Evolutionary conservation across 192 early-diverging fungal species (phyloP), one percentile per base, ranked within the genome.

Genomic region (Linnemannia elongata): DNA sequence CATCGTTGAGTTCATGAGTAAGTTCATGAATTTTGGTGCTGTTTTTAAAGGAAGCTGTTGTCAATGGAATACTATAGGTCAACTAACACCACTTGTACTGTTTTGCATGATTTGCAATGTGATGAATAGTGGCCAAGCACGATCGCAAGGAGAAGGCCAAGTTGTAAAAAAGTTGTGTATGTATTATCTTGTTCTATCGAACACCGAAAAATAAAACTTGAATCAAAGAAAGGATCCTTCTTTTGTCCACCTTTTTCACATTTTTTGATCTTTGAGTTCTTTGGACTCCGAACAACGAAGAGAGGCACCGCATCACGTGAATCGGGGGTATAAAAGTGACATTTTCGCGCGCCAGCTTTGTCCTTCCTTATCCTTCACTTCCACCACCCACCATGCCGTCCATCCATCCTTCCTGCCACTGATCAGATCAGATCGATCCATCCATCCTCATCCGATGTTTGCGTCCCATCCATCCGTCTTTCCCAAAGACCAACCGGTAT

Each of bases 1-100:
- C 6, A 84, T 93, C 22, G 81, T 88, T 22, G 78, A 88, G 27
- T 88, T 92, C 74, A 88, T 93, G 80, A 89, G 85, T 69, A 78
- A 72, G 66, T 77, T 74, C 2, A 6, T 42, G 41, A 6, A 8
- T 66, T 47, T 49, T 49, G 47, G 71, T 38, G 47, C 33, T 54
- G 4, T 60, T n/a, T 33, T 45, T 12, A 3, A 27, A 6, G 49
- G 8, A 2, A 6, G 49, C 57, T 5, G 18, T 18, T 39, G 38
- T 39, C 38, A 39, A 39, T 39, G 3, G 38, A 39, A 39, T 39
- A 39, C 38, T 39, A 6, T 39, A 39, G 38, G 38, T 39, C 3
- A 39, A 39, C 38, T 39, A 39, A 45, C 44, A 45, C 44, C 44
- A 12, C 12, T 7, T 6, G 7, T 15, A 45, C 44, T 45, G 13